Base-by-base conservation (phyloP, 805 yeast species). In the Torulaspora gathmanii region DNA sequence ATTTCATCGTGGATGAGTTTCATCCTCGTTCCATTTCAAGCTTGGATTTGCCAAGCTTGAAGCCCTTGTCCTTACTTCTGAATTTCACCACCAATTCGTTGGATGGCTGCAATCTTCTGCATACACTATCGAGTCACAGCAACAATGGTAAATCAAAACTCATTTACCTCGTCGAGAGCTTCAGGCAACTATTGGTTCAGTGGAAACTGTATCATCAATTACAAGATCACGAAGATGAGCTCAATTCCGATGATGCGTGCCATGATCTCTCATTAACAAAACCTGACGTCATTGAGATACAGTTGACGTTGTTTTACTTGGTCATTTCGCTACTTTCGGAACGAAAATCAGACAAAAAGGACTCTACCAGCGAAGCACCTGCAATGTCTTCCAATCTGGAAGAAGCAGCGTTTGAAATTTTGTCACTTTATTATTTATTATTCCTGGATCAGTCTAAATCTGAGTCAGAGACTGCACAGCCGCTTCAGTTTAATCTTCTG, bases 401-500 rank as follows among this genome's bases (percentile, higher is more conserved):
- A 37, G 63, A 60, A 28, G 33, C 54, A 5, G 53, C 64, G 3
- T 57, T 52, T 27, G 65, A 63, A 38, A 60, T 64, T 5, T 44
- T 64, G 25, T 56, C 62, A 8, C 49, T 61, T 5, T 64, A 63
- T 48, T 62, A 54, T 46, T 45, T 61, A n/a, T 33, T 59, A 13
- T 33, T 60, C 16, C 45, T 57, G 10, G 57, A 63, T 43, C 46
- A 49, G 13, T 37, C 51, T 2, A 34, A 38, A 19, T 26, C 41
- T 15, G 40, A 39, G 12, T 33, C 51, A 4, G 38, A 40, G 15
- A 29, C 38, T 17, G 33, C 31, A 25, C 54, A 54, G 36, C 66
- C 68, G 11, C 42, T 42, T 29, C 58, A 57, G 34, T 51, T 60
- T 10, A 50, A 54, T 15, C 40, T 58, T 4, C 28, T 51, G 16